Conservation (phyloP, 129 eudicot genomes). For the Flaveria linearis region DNA sequence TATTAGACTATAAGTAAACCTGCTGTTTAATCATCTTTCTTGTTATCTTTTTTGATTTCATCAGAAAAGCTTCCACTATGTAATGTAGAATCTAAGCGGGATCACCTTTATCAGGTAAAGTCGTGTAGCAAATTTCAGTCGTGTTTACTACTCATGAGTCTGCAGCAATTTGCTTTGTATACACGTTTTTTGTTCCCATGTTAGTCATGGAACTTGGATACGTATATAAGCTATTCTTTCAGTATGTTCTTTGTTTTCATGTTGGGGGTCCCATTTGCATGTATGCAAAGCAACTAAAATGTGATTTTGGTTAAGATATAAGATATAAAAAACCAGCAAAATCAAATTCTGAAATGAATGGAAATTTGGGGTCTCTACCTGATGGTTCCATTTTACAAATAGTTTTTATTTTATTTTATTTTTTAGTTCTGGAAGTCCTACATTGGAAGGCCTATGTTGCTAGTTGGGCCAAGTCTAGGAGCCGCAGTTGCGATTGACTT, state of each 20-base stretch:
- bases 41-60: background rate
- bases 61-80: slow-evolving; percentile 75
- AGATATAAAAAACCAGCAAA: background rate
- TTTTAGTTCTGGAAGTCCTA: slow-evolving; percentile 82
- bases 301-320: background rate
- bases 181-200: background rate
- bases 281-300: slow-evolving; percentile 3
- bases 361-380: background rate
- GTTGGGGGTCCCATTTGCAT: slow-evolving; percentile 17
- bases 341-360: background rate
- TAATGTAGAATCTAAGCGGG: slow-evolving; percentile 85
- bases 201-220: background rate
- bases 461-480: slow-evolving; percentile 98
- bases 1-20: background rate
- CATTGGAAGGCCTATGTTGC: slow-evolving; percentile 77
- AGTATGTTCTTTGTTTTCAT: background rate
- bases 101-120: slow-evolving; percentile 87
- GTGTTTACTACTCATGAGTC: slow-evolving; percentile 12
- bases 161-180: background rate
- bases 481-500: slow-evolving; percentile 94
- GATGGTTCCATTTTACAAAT: background rate
- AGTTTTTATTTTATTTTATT: background rate
- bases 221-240: background rate
- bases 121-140: background rate
- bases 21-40: slow-evolving; percentile 18